phyloP scores from a whole-genome alignment of 192 early-diverging fungal genomes.

The Coemansia sp. region DNA sequence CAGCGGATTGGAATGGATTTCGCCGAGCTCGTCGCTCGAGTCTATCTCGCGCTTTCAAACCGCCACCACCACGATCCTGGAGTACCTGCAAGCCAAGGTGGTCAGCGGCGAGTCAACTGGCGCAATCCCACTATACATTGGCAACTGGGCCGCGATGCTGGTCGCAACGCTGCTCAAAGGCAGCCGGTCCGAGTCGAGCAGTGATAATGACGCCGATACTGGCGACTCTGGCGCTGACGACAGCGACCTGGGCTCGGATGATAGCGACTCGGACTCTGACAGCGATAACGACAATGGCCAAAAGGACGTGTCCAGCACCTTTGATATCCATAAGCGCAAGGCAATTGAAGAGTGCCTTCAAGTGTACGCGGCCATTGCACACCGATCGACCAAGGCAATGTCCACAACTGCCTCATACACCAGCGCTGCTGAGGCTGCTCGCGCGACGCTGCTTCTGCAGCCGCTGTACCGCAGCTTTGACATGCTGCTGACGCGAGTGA shows the following conservation, averaged over 20 bases:
- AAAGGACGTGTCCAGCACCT: neutral
- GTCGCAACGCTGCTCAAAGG: conserved; percentile 32
- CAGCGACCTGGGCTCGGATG: conserved; percentile 2
- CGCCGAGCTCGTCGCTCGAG: conserved; percentile 17
- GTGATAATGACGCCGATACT: neutral
- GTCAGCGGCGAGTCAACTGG: conserved; percentile 25
- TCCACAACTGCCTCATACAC: conserved; percentile 4
- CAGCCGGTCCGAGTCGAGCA: neutral
- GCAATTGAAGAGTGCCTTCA: conserved; percentile 36
- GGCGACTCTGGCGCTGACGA: neutral
- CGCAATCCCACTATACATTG: conserved; percentile 33
- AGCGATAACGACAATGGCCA: neutral
- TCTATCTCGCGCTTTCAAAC: conserved; percentile 16
- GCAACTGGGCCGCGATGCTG: conserved; percentile 38
- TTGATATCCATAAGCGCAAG: conserved; percentile 20
- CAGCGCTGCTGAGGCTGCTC: conserved; percentile 35
- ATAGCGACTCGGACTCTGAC: neutral
- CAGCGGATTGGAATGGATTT: conserved; percentile 4
- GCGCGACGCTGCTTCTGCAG: conserved; percentile 50
- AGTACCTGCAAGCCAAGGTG: conserved; percentile 34
- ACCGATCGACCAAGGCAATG: conserved; percentile 40
- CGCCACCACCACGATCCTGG: conserved; percentile 14
- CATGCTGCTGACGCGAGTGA: conserved; percentile 61
- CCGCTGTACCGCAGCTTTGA: conserved; percentile 68
- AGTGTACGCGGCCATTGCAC: conserved; percentile 27